A percentile compares a stretch with the other conserved stretches of the same genome.
These are phyloP conservation scores for Piedraia hortae DNA, from an alignment of 2,329 filamentous ascomycete species.

Conservation along the genomic window DNA sequence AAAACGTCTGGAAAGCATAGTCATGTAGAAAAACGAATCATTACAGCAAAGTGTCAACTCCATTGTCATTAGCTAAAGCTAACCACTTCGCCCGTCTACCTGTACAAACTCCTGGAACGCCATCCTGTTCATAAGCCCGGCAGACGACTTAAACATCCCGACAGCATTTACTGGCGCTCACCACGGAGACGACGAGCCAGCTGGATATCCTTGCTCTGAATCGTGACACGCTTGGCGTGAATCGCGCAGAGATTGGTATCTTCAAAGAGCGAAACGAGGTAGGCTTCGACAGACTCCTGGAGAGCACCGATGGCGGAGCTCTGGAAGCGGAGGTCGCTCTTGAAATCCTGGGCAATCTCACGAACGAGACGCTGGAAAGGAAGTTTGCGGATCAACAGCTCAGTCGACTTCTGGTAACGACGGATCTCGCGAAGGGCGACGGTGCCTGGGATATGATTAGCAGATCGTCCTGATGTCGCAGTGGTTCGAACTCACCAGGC, in stretches of 20 bases:
- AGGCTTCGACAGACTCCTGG: constrained; percentile 89
- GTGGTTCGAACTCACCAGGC: constrained; percentile 20
- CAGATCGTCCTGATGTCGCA: no score
- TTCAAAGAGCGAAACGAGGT: constrained; percentile 87
- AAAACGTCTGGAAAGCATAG: no score
- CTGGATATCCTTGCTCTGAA: constrained; percentile 82
- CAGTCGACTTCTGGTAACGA: constrained; percentile 67
- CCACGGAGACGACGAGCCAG: constrained; percentile 37
- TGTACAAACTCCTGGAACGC: no score
- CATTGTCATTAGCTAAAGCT: no score
- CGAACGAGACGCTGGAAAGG: constrained; percentile 57
- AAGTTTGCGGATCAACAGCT: constrained; percentile 56
- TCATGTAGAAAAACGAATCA: no score
- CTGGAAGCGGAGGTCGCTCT: constrained; percentile 69
- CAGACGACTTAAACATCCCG: no score
- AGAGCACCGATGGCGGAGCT: constrained; percentile 79
- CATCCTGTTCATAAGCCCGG: no score
- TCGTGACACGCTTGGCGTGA: constrained; percentile 86
- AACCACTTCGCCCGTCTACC: no score
- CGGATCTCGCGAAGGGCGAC: constrained; percentile 77
- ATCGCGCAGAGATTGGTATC: constrained; percentile 90
- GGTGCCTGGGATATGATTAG: no score
- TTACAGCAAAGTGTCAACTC: no score
- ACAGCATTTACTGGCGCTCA: no score
- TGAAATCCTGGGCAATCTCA: constrained; percentile 40